These are phyloP conservation scores for Aspergillus transmontanensis DNA, from an alignment of 2,329 filamentous ascomycete genomes.

Conservation along the genomic window DNA sequence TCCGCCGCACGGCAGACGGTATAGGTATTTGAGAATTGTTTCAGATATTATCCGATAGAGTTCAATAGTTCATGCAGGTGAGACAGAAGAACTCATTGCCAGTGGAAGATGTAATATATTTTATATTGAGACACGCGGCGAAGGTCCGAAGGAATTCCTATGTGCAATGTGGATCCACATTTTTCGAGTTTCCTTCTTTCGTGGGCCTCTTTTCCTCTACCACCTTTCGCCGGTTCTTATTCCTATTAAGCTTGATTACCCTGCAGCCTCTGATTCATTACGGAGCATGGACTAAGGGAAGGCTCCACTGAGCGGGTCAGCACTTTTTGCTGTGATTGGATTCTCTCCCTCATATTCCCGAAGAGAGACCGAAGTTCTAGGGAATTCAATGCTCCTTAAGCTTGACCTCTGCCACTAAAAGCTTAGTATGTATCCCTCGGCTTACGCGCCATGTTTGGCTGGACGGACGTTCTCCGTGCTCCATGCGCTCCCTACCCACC, in stretches of 20 bases:
- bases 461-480: slow-evolving; percentile 1
- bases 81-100: not conserved
- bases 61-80: not conserved
- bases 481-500: not conserved
- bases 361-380: slow-evolving; percentile 1
- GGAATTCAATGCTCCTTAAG: not conserved
- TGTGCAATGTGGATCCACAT: not conserved
- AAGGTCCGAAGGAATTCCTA: not conserved
- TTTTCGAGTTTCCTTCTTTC: not conserved
- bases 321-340: not conserved
- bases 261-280: not conserved
- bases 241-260: not conserved
- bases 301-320: not conserved
- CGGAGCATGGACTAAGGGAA: not conserved
- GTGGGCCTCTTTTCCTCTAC: not conserved
- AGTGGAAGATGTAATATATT: not conserved
- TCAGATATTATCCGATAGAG: not conserved
- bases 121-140: slow-evolving; percentile 1
- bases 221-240: not conserved
- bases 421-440: not conserved
- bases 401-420: not conserved
- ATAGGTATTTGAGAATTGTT: not conserved
- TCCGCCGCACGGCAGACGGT: not conserved
- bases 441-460: not conserved
- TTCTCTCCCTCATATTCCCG: not conserved